phyloP scores from a whole-genome alignment of 2,329 filamentous ascomycete species.

The Akanthomyces uredinophilus region DNA sequence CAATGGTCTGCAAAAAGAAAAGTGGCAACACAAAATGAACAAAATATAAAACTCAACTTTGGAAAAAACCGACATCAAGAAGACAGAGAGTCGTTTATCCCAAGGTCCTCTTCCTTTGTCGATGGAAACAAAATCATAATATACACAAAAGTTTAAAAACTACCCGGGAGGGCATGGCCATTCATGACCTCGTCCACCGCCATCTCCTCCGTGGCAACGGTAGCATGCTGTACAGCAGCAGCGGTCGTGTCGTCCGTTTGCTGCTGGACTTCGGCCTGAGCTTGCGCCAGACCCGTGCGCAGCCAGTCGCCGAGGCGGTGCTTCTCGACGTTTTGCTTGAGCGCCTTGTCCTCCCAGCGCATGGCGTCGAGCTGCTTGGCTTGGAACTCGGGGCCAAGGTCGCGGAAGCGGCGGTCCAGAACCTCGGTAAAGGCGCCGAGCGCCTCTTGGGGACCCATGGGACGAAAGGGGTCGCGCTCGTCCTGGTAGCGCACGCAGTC shows the following conservation, averaged over 20 bases:
- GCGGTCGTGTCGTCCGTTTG: slow-evolving; percentile 26
- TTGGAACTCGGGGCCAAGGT: slow-evolving; percentile 58
- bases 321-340: slow-evolving; percentile 62
- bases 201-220: neutral
- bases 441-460: slow-evolving; percentile 47
- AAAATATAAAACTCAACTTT: neutral
- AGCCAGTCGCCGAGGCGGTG: slow-evolving; percentile 67
- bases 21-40: slow-evolving; percentile 3
- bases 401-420: slow-evolving; percentile 55
- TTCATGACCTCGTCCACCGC: slow-evolving; percentile 14
- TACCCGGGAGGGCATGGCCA: slow-evolving; percentile 10
- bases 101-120: neutral
- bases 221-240: neutral
- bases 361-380: slow-evolving; percentile 67
- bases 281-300: slow-evolving; percentile 33
- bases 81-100: neutral
- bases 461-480: slow-evolving; percentile 37
- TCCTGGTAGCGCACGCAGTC: slow-evolving; percentile 56
- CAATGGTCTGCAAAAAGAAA: slow-evolving; percentile 11
- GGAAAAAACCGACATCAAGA: neutral
- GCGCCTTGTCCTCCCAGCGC: slow-evolving; percentile 61
- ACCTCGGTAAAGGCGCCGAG: slow-evolving; percentile 57
- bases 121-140: neutral
- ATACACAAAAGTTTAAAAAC: slow-evolving; percentile 8
- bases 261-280: slow-evolving; percentile 31